phyloP scores from a whole-genome alignment of 2,329 filamentous ascomycete genomes.

The Westerdykella sp. region DNA sequence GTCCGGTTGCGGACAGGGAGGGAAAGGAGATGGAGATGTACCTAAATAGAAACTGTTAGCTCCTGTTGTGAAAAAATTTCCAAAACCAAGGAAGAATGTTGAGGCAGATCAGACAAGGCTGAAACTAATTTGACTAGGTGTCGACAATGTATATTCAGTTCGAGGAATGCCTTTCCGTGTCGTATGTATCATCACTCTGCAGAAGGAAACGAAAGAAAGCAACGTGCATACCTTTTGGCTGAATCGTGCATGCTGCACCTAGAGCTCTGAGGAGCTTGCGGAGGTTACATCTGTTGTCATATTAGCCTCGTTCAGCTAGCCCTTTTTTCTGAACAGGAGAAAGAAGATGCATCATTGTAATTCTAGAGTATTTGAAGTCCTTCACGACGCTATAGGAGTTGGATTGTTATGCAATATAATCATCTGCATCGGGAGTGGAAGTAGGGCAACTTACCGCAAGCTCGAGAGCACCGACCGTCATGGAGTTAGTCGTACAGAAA shows the following conservation, averaged over 20 bases:
- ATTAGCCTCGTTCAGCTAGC: no score
- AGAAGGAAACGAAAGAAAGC: conserved; percentile 4
- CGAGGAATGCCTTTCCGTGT: conserved; percentile 65
- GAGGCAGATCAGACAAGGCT: conserved; percentile 58
- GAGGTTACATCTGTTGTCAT: no score
- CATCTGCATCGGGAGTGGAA: conserved; percentile 31
- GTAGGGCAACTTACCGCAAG: conserved; percentile 1
- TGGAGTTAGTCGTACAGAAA: no score
- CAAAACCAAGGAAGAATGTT: conserved; percentile 4
- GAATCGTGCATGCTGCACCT: neutral
- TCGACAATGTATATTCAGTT: conserved; percentile 60
- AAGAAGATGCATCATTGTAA: conserved; percentile 48
- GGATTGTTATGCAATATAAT: conserved; percentile 49
- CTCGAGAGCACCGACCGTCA: neutral
- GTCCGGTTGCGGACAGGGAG: conserved; percentile 2
- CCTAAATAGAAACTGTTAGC: conserved; percentile 28
- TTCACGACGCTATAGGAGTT: conserved; percentile 52
- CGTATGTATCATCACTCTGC: conserved; percentile 55
- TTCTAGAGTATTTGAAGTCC: conserved; percentile 49
- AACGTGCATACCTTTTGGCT: conserved; percentile 39
- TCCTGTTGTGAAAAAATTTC: conserved; percentile 5
- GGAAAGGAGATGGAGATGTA: conserved; percentile 23
- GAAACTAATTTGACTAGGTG: conserved; percentile 59
- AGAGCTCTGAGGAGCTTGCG: no score
- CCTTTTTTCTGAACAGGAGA: no score